A percentile compares a stretch with the other conserved stretches of the same genome.
phyloP scores from a whole-genome alignment of 371 early-diverging fungal species.

The Actinomortierella wolfii region DNA sequence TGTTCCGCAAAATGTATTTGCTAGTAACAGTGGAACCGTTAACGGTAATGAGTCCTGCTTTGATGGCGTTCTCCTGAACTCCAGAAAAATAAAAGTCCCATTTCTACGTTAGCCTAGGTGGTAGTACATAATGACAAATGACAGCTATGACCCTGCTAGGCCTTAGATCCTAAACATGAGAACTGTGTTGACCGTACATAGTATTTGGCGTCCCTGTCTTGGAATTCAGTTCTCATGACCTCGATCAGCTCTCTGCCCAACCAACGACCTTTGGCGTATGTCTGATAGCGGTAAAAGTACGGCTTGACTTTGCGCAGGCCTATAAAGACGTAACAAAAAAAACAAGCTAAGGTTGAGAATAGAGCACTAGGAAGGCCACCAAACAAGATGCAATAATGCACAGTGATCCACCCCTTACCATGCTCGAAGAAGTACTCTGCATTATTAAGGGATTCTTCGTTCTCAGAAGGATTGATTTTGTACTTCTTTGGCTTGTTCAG shows the following conservation, averaged over 20 bases:
- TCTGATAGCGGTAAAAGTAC: slow-evolving; percentile 79
- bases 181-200: slow-evolving; percentile 66
- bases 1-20: slow-evolving; percentile 65
- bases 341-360: no score
- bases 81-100: background rate
- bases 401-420: slow-evolving; percentile 15
- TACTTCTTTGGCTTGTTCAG: slow-evolving; percentile 23
- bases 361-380: no score
- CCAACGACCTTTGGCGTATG: slow-evolving; percentile 95
- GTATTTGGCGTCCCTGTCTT: slow-evolving; percentile 75
- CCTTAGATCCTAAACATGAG: no score
- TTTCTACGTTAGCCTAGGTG: no score
- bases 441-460: slow-evolving; percentile 31
- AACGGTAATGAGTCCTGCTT: slow-evolving; percentile 76
- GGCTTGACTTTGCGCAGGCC: slow-evolving; percentile 80
- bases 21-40: slow-evolving; percentile 63
- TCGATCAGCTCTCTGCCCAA: slow-evolving; percentile 71
- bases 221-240: slow-evolving; percentile 82
- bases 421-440: slow-evolving; percentile 38
- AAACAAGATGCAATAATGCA: no score
- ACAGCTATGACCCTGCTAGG: no score
- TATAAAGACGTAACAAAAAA: slow-evolving; percentile 11
- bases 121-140: no score
- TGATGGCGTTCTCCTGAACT: slow-evolving; percentile 78
- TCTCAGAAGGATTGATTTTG: slow-evolving; percentile 16